Evolutionary conservation across 768 basidiomycete genomes (phyloP).

Genomic region (Termitomyces bulborhizus): DNA sequence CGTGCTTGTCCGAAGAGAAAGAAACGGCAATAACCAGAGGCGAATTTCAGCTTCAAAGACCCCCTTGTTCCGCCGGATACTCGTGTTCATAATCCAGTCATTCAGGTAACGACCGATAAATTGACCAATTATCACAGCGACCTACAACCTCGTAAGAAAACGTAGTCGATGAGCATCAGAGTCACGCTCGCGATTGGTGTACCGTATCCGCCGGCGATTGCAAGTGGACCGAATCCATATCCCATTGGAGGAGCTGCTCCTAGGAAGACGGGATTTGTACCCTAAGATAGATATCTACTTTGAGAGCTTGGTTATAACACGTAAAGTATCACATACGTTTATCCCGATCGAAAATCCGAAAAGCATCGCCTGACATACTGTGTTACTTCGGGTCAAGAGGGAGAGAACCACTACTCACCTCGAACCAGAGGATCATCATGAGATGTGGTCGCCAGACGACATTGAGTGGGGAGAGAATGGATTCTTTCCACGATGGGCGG

Average conservation of each 20-base stretch:
- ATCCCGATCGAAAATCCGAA: slow-evolving; percentile 28
- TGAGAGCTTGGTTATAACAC: slow-evolving; percentile 10
- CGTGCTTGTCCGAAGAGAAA: not conserved
- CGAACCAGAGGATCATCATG: slow-evolving; percentile 32
- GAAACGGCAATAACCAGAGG: slow-evolving; percentile 30
- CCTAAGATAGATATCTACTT: slow-evolving; percentile 25
- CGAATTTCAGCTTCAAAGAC: slow-evolving; percentile 40
- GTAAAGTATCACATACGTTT: slow-evolving; percentile 24
- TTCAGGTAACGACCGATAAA: slow-evolving; percentile 30
- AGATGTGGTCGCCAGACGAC: slow-evolving; percentile 46
- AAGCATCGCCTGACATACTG: slow-evolving; percentile 14
- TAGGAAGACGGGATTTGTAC: slow-evolving; percentile 20
- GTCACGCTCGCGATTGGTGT: slow-evolving; percentile 28
- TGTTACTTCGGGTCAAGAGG: not conserved
- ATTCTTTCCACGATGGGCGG: slow-evolving; percentile 27
- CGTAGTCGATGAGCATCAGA: not conserved
- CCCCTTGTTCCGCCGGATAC: slow-evolving; percentile 28
- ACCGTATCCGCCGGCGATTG: slow-evolving; percentile 33
- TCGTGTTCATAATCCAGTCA: slow-evolving; percentile 27
- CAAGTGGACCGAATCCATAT: slow-evolving; percentile 33
- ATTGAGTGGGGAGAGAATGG: slow-evolving; percentile 27
- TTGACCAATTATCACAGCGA: slow-evolving; percentile 32
- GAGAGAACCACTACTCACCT: slow-evolving; percentile 18
- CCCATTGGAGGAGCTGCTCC: slow-evolving; percentile 20
- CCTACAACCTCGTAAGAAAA: slow-evolving; percentile 9